These are phyloP conservation scores for Colletotrichum higginsianum DNA, from an alignment of 2,329 filamentous ascomycete species.

Conservation along the genomic window DNA sequence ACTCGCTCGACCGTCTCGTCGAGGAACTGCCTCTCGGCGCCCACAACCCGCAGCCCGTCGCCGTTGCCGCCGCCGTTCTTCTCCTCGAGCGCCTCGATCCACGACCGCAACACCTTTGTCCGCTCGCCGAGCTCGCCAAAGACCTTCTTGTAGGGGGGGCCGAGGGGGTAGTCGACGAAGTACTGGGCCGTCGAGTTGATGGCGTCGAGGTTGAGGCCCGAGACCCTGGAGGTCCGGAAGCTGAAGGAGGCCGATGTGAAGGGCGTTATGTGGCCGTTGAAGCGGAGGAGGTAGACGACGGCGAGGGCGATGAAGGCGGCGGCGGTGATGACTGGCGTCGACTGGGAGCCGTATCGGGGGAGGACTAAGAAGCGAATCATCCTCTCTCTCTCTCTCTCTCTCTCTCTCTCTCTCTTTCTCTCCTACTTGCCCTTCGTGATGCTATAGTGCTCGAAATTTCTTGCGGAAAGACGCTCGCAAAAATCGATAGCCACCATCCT, in stretches of 20 bases:
- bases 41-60: conserved; percentile 18
- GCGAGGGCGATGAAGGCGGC: conserved; percentile 28
- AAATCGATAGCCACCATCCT: no score
- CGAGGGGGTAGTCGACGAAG: conserved; percentile 50
- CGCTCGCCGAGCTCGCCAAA: conserved; percentile 54
- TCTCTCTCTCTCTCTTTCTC: neutral
- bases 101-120: conserved; percentile 43
- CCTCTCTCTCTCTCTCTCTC: conserved; percentile 1
- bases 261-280: conserved; percentile 22
- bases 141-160: conserved; percentile 48
- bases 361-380: conserved; percentile 30
- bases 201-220: conserved; percentile 32
- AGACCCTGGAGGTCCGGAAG: conserved; percentile 19
- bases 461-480: conserved; percentile 9
- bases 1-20: conserved; percentile 38
- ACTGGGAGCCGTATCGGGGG: conserved; percentile 28
- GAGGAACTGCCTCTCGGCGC: conserved; percentile 37
- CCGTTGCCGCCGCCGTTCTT: neutral
- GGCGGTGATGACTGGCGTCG: conserved; percentile 21
- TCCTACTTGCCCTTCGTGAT: neutral
- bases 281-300: conserved; percentile 29
- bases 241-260: conserved; percentile 22
- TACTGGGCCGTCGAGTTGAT: conserved; percentile 38
- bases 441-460: neutral
- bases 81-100: conserved; percentile 42